These are phyloP conservation scores for Emericellopsis atlantica DNA, from an alignment of 2,329 filamentous ascomycete genomes.

Conservation along the genomic window DNA sequence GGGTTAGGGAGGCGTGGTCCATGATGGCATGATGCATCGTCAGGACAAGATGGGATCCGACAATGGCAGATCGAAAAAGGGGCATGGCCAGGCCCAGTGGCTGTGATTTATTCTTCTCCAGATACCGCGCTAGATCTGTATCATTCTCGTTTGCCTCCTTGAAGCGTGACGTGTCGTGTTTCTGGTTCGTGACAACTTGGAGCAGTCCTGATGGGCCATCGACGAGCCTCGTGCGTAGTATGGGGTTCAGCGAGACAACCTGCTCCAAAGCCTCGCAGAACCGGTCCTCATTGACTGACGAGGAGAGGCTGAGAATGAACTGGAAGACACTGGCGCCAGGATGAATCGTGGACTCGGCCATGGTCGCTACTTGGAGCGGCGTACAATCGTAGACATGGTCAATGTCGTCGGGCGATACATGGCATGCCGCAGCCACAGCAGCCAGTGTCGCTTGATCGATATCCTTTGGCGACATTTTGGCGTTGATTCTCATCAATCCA, in stretches of 20 bases:
- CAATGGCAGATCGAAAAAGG: neutral
- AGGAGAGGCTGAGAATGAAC: neutral
- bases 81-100: neutral
- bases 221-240: conserved; percentile 1
- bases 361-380: neutral
- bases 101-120: neutral
- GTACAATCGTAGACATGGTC: conserved; percentile 1
- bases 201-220: neutral
- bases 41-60: neutral
- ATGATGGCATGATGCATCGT: conserved; percentile 1
- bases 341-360: neutral
- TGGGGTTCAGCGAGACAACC: neutral
- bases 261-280: neutral
- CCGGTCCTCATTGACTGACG: neutral
- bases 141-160: too few species aligned
- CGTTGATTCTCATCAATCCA: neutral
- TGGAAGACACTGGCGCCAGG: neutral
- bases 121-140: neutral
- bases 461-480: neutral
- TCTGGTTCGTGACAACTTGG: conserved; percentile 1
- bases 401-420: neutral
- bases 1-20: neutral
- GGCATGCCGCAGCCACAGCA: neutral
- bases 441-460: neutral
- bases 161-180: neutral